Conservation (phyloP, 768 basidiomycete species). For the Lentinula edodes region DNA sequence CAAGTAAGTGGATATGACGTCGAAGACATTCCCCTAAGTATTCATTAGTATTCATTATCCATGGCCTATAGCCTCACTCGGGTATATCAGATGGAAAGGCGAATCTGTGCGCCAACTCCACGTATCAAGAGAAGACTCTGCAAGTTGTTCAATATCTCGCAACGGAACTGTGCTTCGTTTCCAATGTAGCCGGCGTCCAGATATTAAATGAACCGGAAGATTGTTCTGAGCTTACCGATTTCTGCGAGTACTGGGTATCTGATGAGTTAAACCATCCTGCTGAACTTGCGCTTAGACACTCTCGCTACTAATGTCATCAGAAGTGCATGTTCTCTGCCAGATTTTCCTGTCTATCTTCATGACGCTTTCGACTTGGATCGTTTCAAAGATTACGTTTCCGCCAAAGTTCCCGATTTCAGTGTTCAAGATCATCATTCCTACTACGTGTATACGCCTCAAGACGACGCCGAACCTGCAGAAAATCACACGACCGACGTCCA, state of each 20-base stretch:
- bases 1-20: conserved; percentile 25
- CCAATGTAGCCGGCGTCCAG: conserved; percentile 58
- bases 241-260: conserved; percentile 40
- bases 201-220: conserved; percentile 56
- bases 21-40: neutral
- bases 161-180: conserved; percentile 32
- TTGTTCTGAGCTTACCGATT: conserved; percentile 36
- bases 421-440: conserved; percentile 74
- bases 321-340: neutral
- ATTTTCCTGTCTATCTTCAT: conserved; percentile 60
- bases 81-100: conserved; percentile 52
- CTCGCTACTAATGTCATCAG: conserved; percentile 35
- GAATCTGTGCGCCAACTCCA: conserved; percentile 38
- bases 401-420: conserved; percentile 48
- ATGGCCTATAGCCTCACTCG: conserved; percentile 37
- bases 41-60: neutral
- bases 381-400: conserved; percentile 44
- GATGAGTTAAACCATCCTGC: conserved; percentile 34
- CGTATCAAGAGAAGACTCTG: conserved; percentile 47
- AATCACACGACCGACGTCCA: conserved; percentile 51
- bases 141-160: conserved; percentile 43
- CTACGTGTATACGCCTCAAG: conserved; percentile 57
- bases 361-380: conserved; percentile 58
- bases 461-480: conserved; percentile 43
- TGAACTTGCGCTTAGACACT: conserved; percentile 16